A percentile compares a stretch with the other conserved stretches of the same genome.
These are phyloP conservation scores for Acrocalymma vagum DNA, from an alignment of 2,329 filamentous ascomycete genomes.

Conservation along the genomic window DNA sequence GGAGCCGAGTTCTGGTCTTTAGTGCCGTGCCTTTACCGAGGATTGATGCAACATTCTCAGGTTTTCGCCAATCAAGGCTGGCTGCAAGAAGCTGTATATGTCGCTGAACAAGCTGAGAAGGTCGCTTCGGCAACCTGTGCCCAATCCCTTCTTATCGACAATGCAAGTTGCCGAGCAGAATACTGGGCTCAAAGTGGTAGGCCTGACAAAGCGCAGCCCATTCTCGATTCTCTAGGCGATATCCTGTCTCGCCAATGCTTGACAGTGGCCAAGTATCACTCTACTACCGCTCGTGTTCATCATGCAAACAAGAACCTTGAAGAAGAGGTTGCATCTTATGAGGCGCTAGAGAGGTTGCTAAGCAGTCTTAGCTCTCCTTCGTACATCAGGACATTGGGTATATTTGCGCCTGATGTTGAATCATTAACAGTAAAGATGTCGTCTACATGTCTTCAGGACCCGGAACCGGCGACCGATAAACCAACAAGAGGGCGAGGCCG, in stretches of 20 bases:
- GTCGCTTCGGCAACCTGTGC: conserved; percentile 75
- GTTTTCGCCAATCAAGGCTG: conserved; percentile 86
- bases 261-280: conserved; percentile 62
- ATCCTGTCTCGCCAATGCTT: conserved; percentile 51
- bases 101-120: conserved; percentile 83
- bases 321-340: conserved; percentile 59
- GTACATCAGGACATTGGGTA: conserved; percentile 37
- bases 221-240: conserved; percentile 62
- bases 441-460: conserved; percentile 46
- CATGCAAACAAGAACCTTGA: conserved; percentile 57
- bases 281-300: conserved; percentile 59
- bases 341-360: conserved; percentile 57
- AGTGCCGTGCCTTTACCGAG: conserved; percentile 75
- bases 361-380: conserved; percentile 48
- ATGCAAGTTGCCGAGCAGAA: conserved; percentile 54
- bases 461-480: conserved; percentile 18
- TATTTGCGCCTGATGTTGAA: conserved; percentile 36
- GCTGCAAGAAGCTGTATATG: conserved; percentile 87
- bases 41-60: conserved; percentile 76
- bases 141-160: conserved; percentile 60
- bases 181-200: conserved; percentile 61
- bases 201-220: conserved; percentile 56
- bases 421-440: conserved; percentile 54
- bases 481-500: conserved; percentile 27
- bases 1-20: conserved; percentile 82